Conservation (phyloP, 148 eudicot species). For the Arctostaphylos glauca region DNA sequence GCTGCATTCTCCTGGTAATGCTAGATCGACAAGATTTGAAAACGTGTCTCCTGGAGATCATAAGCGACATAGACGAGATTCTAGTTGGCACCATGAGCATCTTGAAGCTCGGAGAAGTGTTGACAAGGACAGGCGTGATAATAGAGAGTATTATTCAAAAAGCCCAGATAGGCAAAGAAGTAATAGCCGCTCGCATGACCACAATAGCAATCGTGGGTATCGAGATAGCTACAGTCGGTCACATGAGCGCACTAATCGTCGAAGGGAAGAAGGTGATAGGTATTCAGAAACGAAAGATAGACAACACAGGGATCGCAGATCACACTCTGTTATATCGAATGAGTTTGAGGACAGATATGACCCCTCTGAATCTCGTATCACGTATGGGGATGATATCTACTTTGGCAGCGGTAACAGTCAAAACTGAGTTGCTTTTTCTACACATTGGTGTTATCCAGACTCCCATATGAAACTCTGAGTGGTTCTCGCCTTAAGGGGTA, state of each 20-base stretch:
- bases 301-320: conserved; percentile 29
- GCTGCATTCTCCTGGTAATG: conserved; percentile 23
- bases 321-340: conserved; percentile 28
- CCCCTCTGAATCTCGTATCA: conserved; percentile 59
- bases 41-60: conserved; percentile 22
- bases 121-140: conserved; percentile 25
- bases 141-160: conserved; percentile 33
- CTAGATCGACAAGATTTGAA: conserved; percentile 15
- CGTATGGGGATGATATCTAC: conserved; percentile 33
- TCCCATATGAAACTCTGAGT: conserved; percentile 10
- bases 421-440: conserved; percentile 6
- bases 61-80: conserved; percentile 28
- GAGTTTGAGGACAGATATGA: conserved; percentile 81
- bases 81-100: conserved; percentile 27
- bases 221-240: conserved; percentile 32
- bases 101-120: conserved; percentile 29
- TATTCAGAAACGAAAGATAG: conserved; percentile 32
- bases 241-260: conserved; percentile 38
- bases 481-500: conserved; percentile 19
- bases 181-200: conserved; percentile 10
- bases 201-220: conserved; percentile 6
- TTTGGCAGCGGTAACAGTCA: conserved; percentile 18
- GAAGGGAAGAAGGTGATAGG: conserved; percentile 37
- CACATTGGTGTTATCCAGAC: conserved; percentile 6
- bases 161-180: conserved; percentile 24